Conservation (phyloP, 2,329 filamentous ascomycete species). For the Beauveria medogensis region DNA sequence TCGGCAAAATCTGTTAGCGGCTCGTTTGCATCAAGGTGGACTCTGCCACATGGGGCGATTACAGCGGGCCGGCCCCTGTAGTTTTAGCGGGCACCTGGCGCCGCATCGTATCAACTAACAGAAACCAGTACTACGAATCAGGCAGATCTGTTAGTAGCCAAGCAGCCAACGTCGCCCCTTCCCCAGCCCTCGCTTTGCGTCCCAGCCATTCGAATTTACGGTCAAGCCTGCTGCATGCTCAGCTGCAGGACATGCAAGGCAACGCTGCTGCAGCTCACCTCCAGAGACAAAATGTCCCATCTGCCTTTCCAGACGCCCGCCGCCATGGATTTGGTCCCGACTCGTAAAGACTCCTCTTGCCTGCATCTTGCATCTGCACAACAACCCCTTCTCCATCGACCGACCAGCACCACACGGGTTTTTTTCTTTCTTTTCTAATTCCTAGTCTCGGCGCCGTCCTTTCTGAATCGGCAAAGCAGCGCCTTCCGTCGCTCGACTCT, state of each 20-base stretch:
- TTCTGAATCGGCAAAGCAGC: background rate
- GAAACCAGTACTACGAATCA: background rate
- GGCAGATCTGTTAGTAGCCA: background rate
- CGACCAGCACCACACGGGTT: background rate
- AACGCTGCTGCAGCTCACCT: background rate
- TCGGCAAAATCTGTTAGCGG: background rate
- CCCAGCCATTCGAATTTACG: constrained; percentile 26
- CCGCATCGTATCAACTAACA: background rate
- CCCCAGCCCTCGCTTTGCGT: constrained; percentile 6
- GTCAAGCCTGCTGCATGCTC: constrained; percentile 11
- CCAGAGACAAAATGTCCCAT: background rate
- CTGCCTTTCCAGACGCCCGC: no score
- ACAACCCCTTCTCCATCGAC: constrained; percentile 2
- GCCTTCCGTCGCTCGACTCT: background rate
- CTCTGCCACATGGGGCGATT: background rate
- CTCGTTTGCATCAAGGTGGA: background rate
- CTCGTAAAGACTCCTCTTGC: constrained; percentile 5
- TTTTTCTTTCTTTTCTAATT: background rate
- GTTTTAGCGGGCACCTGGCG: no score
- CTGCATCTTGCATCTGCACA: constrained; percentile 10
- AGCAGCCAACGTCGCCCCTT: background rate
- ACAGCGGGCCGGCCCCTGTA: background rate
- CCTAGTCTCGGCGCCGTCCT: background rate
- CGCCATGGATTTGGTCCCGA: background rate
- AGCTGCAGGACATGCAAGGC: background rate